These are phyloP conservation scores for Candida insectorum DNA, from an alignment of 805 yeast genomes.

Conservation along the genomic window DNA sequence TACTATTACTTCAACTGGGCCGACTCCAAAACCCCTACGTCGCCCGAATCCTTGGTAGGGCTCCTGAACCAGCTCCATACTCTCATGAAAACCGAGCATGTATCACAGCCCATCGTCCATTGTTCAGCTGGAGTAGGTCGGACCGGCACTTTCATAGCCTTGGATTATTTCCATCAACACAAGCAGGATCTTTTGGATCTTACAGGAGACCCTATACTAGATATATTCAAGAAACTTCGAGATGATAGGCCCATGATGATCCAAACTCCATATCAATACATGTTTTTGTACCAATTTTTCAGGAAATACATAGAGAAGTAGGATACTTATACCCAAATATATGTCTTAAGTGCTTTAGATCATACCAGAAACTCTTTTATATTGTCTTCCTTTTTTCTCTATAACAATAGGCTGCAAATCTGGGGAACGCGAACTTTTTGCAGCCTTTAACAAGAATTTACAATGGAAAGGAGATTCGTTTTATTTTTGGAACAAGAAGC, in stretches of 20 bases:
- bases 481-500: too few relatives aligned
- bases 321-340: background rate
- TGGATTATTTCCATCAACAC: slow-evolving; percentile 28
- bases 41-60: slow-evolving; percentile 26
- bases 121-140: slow-evolving; percentile 51
- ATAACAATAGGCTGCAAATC: too few relatives aligned
- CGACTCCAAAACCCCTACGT: slow-evolving; percentile 39
- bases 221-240: slow-evolving; percentile 26
- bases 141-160: slow-evolving; percentile 38
- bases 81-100: slow-evolving; percentile 3
- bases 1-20: slow-evolving; percentile 43
- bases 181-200: background rate
- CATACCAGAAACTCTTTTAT: too few relatives aligned
- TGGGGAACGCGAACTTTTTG: too few relatives aligned
- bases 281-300: slow-evolving; percentile 31
- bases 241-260: slow-evolving; percentile 42
- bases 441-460: too few relatives aligned
- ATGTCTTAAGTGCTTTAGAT: too few relatives aligned
- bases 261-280: slow-evolving; percentile 37
- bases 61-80: slow-evolving; percentile 18
- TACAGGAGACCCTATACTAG: slow-evolving; percentile 24
- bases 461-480: too few relatives aligned
- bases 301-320: background rate
- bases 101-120: slow-evolving; percentile 27
- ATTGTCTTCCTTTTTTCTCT: too few relatives aligned